Percentiles rank a stretch among this genome's conserved stretches.
Evolutionary conservation across 345 rosid genomes (phyloP).

Genomic region (Murraya paniculata): DNA sequence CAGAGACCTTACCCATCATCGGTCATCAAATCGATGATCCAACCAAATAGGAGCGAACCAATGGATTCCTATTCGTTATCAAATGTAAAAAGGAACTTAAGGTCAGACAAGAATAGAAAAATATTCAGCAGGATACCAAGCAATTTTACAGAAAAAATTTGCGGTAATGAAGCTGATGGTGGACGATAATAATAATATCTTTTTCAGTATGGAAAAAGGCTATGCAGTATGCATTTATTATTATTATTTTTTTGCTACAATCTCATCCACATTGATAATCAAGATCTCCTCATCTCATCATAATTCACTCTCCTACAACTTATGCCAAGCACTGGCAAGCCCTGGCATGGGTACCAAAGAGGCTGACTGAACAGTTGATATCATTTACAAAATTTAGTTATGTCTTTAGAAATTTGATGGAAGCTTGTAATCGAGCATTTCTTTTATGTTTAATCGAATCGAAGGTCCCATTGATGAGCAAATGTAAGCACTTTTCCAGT

Average conservation of each 20-base stretch:
- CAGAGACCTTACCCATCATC: no score
- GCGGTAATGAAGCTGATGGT: background rate
- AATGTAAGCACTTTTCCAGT: constrained; percentile 88
- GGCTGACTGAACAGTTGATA: constrained; percentile 16
- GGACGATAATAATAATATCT: constrained; percentile 5
- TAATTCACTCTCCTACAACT: constrained; percentile 1
- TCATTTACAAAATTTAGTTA: constrained; percentile 33
- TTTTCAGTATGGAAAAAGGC: constrained; percentile 14
- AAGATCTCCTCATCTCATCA: constrained; percentile 6
- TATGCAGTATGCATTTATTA: background rate
- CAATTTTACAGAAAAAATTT: background rate
- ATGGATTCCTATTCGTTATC: no score
- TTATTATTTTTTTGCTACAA: background rate
- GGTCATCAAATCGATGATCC: no score
- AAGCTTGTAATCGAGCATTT: constrained; percentile 83
- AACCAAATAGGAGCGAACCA: no score
- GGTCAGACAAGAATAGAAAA: background rate
- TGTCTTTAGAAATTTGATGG: constrained; percentile 31
- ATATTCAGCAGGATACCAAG: background rate
- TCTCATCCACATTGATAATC: constrained; percentile 5
- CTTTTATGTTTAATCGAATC: constrained; percentile 72
- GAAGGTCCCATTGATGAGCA: constrained; percentile 99
- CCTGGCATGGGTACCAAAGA: constrained; percentile 5
- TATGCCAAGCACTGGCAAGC: constrained; percentile 9
- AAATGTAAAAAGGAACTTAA: no score